Percentiles rank a stretch among this genome's conserved stretches.
These are phyloP conservation scores for Kuraishia piskuri DNA, from an alignment of 805 yeast species.

Conservation along the genomic window DNA sequence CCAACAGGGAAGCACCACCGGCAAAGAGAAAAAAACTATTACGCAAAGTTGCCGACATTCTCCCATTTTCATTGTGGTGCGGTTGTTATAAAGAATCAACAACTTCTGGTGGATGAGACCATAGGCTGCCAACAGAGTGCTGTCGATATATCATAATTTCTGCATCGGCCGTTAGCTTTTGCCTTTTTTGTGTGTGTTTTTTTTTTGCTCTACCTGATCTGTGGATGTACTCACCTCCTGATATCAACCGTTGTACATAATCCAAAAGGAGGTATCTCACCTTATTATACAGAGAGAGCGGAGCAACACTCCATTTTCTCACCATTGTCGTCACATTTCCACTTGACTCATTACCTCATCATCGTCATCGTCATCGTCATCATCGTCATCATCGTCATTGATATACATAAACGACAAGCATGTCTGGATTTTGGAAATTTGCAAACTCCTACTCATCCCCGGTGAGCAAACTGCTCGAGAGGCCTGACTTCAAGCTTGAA, in stretches of 20 bases:
- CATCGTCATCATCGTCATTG: background rate
- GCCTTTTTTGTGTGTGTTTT: too few species aligned
- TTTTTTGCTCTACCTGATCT: background rate
- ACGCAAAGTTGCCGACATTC: too few species aligned
- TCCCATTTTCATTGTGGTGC: too few species aligned
- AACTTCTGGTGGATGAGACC: too few species aligned
- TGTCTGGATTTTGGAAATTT: conserved; percentile 30
- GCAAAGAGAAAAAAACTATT: too few species aligned
- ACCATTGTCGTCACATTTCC: background rate
- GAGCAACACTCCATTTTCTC: background rate
- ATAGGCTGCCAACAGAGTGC: too few species aligned
- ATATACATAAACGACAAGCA: conserved; percentile 4
- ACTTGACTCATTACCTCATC: too few species aligned
- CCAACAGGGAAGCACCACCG: background rate
- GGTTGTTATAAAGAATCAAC: too few species aligned
- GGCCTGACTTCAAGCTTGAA: conserved; percentile 36
- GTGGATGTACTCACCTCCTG: background rate
- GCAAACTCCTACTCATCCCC: conserved; percentile 45
- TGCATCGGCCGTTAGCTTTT: too few species aligned
- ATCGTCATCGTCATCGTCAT: background rate
- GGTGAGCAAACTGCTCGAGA: conserved; percentile 43
- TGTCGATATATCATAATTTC: too few species aligned
- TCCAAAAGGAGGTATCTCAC: background rate
- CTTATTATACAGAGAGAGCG: background rate
- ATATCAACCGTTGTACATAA: background rate